phyloP scores from a whole-genome alignment of 352 stramenopile genomes.

The Hyaloperonospora brassicae region DNA sequence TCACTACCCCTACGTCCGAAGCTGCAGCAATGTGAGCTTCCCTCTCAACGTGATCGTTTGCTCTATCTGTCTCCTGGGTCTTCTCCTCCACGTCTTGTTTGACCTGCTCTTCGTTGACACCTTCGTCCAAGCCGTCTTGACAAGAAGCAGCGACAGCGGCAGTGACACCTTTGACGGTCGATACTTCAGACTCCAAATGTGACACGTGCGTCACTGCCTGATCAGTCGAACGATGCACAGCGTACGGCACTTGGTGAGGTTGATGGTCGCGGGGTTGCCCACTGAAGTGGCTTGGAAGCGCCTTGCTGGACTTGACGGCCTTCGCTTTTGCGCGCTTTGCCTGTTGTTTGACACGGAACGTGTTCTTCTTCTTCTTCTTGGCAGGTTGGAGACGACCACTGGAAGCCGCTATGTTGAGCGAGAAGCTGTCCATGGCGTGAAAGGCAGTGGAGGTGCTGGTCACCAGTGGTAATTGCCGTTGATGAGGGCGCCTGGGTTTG shows the following conservation, averaged over 20 bases:
- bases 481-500: no score
- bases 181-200: slow-evolving; percentile 3
- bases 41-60: not conserved
- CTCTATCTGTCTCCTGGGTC: slow-evolving; percentile 7
- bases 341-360: slow-evolving; percentile 70
- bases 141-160: not conserved
- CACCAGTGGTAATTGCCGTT: slow-evolving; percentile 1
- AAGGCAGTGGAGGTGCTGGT: slow-evolving; percentile 9
- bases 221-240: slow-evolving; percentile 1
- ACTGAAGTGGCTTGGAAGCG: slow-evolving; percentile 3
- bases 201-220: not conserved
- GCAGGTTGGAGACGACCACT: slow-evolving; percentile 24
- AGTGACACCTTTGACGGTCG: not conserved
- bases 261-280: slow-evolving; percentile 6
- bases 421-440: slow-evolving; percentile 51
- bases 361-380: slow-evolving; percentile 59
- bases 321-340: slow-evolving; percentile 46
- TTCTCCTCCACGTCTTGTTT: slow-evolving; percentile 7
- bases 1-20: slow-evolving; percentile 5
- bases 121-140: slow-evolving; percentile 9
- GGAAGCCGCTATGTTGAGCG: slow-evolving; percentile 72
- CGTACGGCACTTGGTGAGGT: slow-evolving; percentile 3
- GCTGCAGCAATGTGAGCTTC: slow-evolving; percentile 6
- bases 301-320: slow-evolving; percentile 27
- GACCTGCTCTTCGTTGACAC: slow-evolving; percentile 8